Conservation (phyloP, 768 basidiomycete species). For the Serendipita sp. region DNA sequence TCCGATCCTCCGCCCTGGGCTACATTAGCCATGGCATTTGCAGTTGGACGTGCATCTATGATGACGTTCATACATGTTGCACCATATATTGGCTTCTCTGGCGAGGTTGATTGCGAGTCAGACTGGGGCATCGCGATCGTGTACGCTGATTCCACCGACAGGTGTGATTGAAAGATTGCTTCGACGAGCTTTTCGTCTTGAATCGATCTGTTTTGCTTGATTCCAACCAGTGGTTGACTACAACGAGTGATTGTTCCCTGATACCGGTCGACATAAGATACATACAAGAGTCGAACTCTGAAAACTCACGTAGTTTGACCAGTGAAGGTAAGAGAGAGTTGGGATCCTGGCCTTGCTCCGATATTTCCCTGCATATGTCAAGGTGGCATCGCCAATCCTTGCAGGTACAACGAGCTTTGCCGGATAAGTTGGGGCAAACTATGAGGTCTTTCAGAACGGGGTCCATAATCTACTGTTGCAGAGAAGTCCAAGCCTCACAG, state of each 20-base stretch:
- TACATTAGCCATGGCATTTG: slow-evolving; percentile 92
- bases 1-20: slow-evolving; percentile 97
- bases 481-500: slow-evolving; percentile 29
- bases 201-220: slow-evolving; percentile 86
- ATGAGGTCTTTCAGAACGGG: slow-evolving; percentile 26
- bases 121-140: slow-evolving; percentile 26
- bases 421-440: slow-evolving; percentile 93
- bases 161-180: slow-evolving; percentile 86
- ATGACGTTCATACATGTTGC: slow-evolving; percentile 91
- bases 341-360: slow-evolving; percentile 92
- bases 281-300: no score
- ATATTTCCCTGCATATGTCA: slow-evolving; percentile 89
- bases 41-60: slow-evolving; percentile 93
- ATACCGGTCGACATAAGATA: neutral
- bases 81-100: slow-evolving; percentile 48
- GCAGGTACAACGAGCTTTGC: slow-evolving; percentile 79
- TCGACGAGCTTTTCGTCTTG: slow-evolving; percentile 98
- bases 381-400: slow-evolving; percentile 83
- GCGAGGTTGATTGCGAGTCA: neutral
- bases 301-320: slow-evolving; percentile 81
- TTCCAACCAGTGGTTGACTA: slow-evolving; percentile 96
- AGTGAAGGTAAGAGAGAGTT: slow-evolving; percentile 81
- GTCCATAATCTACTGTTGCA: neutral
- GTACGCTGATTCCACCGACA: slow-evolving; percentile 45
- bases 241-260: slow-evolving; percentile 92